Conservation (phyloP, 345 rosid genomes). For the Aquilaria sinensis region DNA sequence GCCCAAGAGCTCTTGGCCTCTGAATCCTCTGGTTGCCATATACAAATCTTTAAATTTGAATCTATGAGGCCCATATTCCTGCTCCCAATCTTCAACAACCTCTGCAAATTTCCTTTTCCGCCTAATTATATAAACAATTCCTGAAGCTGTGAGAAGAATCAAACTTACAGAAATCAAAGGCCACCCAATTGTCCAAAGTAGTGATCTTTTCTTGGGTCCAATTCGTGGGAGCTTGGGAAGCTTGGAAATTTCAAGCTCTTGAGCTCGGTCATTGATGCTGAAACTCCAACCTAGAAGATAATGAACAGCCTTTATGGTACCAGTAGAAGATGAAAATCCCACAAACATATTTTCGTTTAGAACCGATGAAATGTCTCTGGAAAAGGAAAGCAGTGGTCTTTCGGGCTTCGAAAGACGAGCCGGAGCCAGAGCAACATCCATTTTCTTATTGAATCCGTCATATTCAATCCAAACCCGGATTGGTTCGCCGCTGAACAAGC, state of each 20-base stretch:
- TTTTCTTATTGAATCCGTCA: constrained; percentile 21
- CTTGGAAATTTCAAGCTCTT: constrained; percentile 28
- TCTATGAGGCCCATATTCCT: constrained; percentile 58
- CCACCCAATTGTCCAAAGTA: not conserved
- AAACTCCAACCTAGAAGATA: constrained; percentile 83
- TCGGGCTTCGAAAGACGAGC: constrained; percentile 19
- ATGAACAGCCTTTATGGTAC: constrained; percentile 47
- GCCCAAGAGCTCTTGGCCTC: constrained; percentile 55
- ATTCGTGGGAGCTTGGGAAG: constrained; percentile 36
- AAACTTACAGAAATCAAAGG: constrained; percentile 13
- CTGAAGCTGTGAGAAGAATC: constrained; percentile 28
- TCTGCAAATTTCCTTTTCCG: constrained; percentile 17
- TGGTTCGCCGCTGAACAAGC: constrained; percentile 33
- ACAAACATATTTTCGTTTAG: constrained; percentile 36
- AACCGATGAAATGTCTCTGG: constrained; percentile 10
- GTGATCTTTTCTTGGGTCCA: constrained; percentile 7
- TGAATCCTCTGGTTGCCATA: constrained; percentile 56
- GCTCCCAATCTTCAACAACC: constrained; percentile 61
- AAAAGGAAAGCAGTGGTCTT: constrained; percentile 27
- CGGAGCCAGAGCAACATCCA: constrained; percentile 49
- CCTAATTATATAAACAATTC: constrained; percentile 18
- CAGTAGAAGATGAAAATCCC: constrained; percentile 84
- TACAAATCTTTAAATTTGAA: constrained; percentile 52
- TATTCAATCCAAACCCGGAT: constrained; percentile 64
- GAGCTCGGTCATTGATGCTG: constrained; percentile 28